A percentile compares a stretch with the other conserved stretches of the same genome.
phyloP scores from a whole-genome alignment of 208 protist species.

The Porcisia hertigi region DNA sequence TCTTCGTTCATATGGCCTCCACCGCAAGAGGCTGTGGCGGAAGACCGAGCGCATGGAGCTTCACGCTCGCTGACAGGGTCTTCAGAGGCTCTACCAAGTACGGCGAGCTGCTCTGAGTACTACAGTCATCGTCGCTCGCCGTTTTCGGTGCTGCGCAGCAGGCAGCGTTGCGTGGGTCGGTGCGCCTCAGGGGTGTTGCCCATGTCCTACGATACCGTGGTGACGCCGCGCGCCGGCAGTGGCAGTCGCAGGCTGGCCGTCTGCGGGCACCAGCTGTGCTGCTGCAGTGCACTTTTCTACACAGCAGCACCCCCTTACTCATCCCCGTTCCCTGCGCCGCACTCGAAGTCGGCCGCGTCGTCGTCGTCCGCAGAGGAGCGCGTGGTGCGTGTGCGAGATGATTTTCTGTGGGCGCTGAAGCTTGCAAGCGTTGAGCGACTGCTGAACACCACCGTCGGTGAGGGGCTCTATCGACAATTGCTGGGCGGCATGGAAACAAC shows the following conservation, averaged over 20 bases:
- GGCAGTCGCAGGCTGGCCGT: background rate
- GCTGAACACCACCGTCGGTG: conserved; percentile 29
- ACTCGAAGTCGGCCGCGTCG: background rate
- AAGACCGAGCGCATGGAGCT: conserved; percentile 18
- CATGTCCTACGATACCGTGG: conserved; percentile 2
- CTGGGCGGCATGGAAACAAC: conserved; percentile 16
- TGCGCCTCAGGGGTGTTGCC: conserved; percentile 48
- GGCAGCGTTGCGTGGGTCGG: conserved; percentile 31
- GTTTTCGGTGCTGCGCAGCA: conserved; percentile 62
- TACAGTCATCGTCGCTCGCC: conserved; percentile 48
- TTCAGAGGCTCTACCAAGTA: background rate
- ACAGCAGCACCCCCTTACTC: conserved; percentile 31
- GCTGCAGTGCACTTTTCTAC: conserved; percentile 40
- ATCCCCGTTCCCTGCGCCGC: background rate
- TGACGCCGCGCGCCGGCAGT: background rate
- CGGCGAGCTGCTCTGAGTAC: background rate
- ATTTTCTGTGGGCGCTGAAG: conserved; percentile 71
- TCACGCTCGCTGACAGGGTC: conserved; percentile 42
- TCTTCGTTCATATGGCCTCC: conserved; percentile 27
- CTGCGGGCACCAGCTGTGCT: conserved; percentile 18
- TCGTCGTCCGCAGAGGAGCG: conserved; percentile 16
- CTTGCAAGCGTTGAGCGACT: conserved; percentile 42
- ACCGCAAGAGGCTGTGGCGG: conserved; percentile 2
- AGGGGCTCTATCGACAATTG: conserved; percentile 29
- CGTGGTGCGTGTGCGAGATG: conserved; percentile 40